Percentiles rank a stretch among this genome's conserved stretches.
phyloP scores from a whole-genome alignment of 805 yeast genomes.

The Saccharomyces paradoxus region DNA sequence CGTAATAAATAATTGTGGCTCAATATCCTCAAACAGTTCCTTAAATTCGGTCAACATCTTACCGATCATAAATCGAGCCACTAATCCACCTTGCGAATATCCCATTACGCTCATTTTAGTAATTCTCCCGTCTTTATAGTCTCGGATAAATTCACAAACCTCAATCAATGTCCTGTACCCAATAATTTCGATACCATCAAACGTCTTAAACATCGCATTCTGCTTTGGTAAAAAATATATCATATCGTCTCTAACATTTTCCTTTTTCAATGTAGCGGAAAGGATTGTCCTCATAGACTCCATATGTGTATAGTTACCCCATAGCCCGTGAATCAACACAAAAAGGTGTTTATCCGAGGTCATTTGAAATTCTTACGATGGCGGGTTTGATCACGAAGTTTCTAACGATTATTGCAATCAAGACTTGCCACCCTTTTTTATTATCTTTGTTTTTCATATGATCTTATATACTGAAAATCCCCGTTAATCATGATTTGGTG shows the following conservation, averaged over 20 bases:
- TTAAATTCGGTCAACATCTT: slow-evolving; percentile 43
- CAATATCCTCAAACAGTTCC: slow-evolving; percentile 46
- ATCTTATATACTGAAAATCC: not conserved
- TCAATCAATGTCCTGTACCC: slow-evolving; percentile 68
- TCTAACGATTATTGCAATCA: not conserved
- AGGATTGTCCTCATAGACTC: slow-evolving; percentile 39
- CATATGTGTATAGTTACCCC: slow-evolving; percentile 62
- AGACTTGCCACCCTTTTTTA: not conserved
- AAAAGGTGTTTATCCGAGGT: slow-evolving; percentile 44
- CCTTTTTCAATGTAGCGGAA: slow-evolving; percentile 17
- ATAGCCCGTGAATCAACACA: slow-evolving; percentile 69
- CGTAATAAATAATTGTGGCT: slow-evolving; percentile 57
- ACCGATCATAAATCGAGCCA: slow-evolving; percentile 76
- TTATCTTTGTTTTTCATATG: not conserved
- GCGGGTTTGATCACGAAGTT: not conserved
- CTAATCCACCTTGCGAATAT: slow-evolving; percentile 83
- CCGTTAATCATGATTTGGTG: slow-evolving; percentile 17
- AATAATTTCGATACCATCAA: slow-evolving; percentile 73
- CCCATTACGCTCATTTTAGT: slow-evolving; percentile 67
- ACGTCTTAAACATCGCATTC: slow-evolving; percentile 66
- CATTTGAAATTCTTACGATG: no score
- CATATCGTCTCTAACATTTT: slow-evolving; percentile 36
- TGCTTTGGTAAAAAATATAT: slow-evolving; percentile 45
- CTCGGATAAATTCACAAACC: slow-evolving; percentile 39
- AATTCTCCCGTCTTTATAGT: slow-evolving; percentile 23